Evolutionary conservation across 192 early-diverging fungal genomes (phyloP), one percentile per base, ranked within the genome.

Genomic region (Coemansia sp.): DNA sequence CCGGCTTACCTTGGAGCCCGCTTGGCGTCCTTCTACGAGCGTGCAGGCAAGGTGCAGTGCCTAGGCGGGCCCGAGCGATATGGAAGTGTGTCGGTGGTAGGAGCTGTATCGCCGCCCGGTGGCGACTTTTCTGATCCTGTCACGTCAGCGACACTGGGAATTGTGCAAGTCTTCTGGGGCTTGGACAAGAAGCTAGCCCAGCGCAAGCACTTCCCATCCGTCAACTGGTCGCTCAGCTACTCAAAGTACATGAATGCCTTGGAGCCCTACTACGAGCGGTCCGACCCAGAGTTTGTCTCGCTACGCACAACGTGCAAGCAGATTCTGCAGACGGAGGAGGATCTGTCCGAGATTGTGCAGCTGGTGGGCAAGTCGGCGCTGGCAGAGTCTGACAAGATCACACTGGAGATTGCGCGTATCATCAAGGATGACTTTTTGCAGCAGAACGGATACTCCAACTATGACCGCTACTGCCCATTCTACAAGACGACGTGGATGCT

Each of bases 161-260:
- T 99, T 85, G 98, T 99, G 3, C 98, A 99, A 80, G 98, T 99
- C 57, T 99, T 99, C 89, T 99, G 98, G 98, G 98, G 96, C 77
- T 80, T 99, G 66, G 98, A 99, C 86, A 99, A 99, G 89, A 99
- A 99, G 86, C 87, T 99, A 40, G 98, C 98, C 7, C 98, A 99
- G 84, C 91, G 98, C 75, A 99, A 99, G 88, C 98, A 99, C 86
- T 99, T 99, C 89, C 98, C 98, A 3, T 98, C 97, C 16, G 95
- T 99, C 73, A 98, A 99, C 87, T 99, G 98, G 98, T 95, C 91
- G 46, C 86, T 96, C 76, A 91, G 89, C 75, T 99, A 97, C 87
- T 95, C 94, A 77, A 98, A 98, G 88, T 99, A 99, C 86, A 90
- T 91, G 84, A 98, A 98, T 76, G 96, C 96, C 1, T 85, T 99